Base-by-base conservation (phyloP, 305 asterid genomes). In the Euphrasia arctica region DNA sequence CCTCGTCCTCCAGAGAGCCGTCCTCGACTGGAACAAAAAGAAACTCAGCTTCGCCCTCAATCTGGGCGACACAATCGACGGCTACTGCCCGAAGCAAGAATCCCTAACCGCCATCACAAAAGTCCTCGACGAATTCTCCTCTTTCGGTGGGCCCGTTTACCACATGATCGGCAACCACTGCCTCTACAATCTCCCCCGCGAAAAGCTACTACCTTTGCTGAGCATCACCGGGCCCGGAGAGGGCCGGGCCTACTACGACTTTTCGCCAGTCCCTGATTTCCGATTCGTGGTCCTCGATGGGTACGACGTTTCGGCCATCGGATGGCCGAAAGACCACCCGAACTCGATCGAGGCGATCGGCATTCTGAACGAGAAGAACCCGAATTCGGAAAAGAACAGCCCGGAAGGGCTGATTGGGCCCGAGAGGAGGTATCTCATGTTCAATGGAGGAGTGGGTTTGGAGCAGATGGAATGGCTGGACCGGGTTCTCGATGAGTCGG, bases 91-190 rank as follows among this genome's bases (percentile, higher is more conserved):
- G 0, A 88, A 82, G 64, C 80, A 69, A 67, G 85, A 79, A 60
- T 90, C 97, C 39, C 66, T 81, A 54, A 55, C 69, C 62, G 84
- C 97, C 63, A 78, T 80, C 22, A 55, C 77, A 70, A 84, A 74
- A 76, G 55, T 84, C 59, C 71, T 79, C 50, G 18, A 72, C 12
- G 88, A 78, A 59, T 88, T 88, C 54, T 64, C 63, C 42, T 64
- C 8, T 27, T 85, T 80, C 62, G 25, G 75, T 22, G 92, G 97
- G 51, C 85, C 87, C 0, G 88, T 80, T 11, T 81, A 82, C 71
- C 97, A 90, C 87, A 81, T 88, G 90, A 90, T 90, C 70, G 97
- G 97, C 22, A 90, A 88, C 39, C 97, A 90, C 71, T 87, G 97
- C 74, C 91, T 90, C 25, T 90, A 90, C 76, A 88, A 90, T 77